Evolutionary conservation across 2,329 filamentous ascomycete species (phyloP).

Genomic region (Thelonectria discophora): DNA sequence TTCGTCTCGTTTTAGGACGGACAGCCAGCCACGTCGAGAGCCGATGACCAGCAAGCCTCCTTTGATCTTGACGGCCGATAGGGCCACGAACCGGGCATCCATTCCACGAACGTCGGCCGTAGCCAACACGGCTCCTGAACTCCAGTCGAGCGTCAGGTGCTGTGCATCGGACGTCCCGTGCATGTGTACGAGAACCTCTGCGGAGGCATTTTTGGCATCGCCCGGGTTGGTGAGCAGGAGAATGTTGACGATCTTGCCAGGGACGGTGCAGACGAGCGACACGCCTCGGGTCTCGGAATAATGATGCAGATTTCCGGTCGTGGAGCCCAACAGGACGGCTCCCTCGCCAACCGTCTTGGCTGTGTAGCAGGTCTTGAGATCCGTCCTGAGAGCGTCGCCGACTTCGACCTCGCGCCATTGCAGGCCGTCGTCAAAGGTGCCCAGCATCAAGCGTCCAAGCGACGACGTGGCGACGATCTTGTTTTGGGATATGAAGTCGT

Average conservation of each 20-base stretch:
- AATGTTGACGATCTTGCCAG: slow-evolving; percentile 62
- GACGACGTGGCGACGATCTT: slow-evolving; percentile 66
- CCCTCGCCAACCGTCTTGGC: slow-evolving; percentile 52
- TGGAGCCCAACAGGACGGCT: slow-evolving; percentile 59
- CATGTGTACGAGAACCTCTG: slow-evolving; percentile 56
- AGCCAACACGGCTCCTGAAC: slow-evolving; percentile 41
- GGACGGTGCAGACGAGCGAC: slow-evolving; percentile 49
- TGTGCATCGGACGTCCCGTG: slow-evolving; percentile 56
- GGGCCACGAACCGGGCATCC: slow-evolving; percentile 60
- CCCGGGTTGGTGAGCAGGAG: slow-evolving; percentile 48
- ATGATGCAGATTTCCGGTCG: slow-evolving; percentile 58
- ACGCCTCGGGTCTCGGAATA: slow-evolving; percentile 48
- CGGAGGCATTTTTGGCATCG: slow-evolving; percentile 2
- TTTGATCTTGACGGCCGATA: slow-evolving; percentile 54
- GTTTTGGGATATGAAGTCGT: slow-evolving; percentile 66
- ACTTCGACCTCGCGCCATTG: slow-evolving; percentile 56
- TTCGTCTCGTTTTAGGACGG: slow-evolving; percentile 43
- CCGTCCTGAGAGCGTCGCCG: slow-evolving; percentile 45
- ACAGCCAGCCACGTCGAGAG: slow-evolving; percentile 61
- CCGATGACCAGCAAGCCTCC: slow-evolving; percentile 59
- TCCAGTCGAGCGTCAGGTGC: slow-evolving; percentile 52
- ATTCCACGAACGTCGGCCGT: slow-evolving; percentile 49
- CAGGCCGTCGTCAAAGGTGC: slow-evolving; percentile 45
- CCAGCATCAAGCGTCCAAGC: slow-evolving; percentile 66
- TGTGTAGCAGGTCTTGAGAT: slow-evolving; percentile 59